A percentile compares a stretch with the other conserved stretches of the same genome.
Evolutionary conservation across 768 basidiomycete species (phyloP).

Genomic region (Erythrobasidium yunnanense): DNA sequence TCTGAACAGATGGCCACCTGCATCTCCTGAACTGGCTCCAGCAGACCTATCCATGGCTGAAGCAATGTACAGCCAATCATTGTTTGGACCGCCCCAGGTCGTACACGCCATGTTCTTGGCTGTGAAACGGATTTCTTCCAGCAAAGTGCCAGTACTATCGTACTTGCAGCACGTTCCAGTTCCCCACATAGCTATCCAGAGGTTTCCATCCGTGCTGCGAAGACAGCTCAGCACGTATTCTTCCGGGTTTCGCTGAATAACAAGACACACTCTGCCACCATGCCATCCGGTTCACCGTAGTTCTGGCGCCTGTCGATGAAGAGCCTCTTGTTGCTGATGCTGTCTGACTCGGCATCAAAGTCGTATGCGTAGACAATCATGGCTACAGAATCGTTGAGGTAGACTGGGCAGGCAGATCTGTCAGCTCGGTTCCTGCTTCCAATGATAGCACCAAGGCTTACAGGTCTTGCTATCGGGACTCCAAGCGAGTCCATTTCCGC

Average conservation of each 20-base stretch:
- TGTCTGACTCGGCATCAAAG: conserved; percentile 11
- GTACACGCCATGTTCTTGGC: conserved; percentile 7
- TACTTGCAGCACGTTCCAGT: conserved; percentile 1
- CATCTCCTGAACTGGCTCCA: conserved; percentile 1
- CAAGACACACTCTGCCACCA: not conserved
- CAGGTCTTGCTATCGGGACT: conserved; percentile 14
- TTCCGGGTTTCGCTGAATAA: too few species aligned
- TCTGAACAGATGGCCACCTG: conserved; percentile 10
- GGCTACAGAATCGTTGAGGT: conserved; percentile 7
- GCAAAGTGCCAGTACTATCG: not conserved
- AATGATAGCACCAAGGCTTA: not conserved
- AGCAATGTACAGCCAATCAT: conserved; percentile 12
- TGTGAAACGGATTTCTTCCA: not conserved
- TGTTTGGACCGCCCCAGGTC: conserved; percentile 10
- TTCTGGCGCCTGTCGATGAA: not conserved
- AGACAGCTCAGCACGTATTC: not conserved
- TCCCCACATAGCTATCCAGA: conserved; percentile 17
- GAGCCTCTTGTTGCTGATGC: conserved; percentile 1
- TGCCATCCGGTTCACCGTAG: conserved; percentile 12
- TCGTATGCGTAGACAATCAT: conserved; percentile 9
- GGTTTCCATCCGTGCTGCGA: conserved; percentile 13
- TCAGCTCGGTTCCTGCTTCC: not conserved
- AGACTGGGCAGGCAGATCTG: not conserved
- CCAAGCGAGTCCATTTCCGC: conserved; percentile 2
- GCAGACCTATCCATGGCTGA: not conserved